Percentiles rank a stretch among this genome's conserved stretches.
These are phyloP conservation scores for Penicillium digitatum DNA, from an alignment of 2,329 filamentous ascomycete genomes.

Conservation along the genomic window DNA sequence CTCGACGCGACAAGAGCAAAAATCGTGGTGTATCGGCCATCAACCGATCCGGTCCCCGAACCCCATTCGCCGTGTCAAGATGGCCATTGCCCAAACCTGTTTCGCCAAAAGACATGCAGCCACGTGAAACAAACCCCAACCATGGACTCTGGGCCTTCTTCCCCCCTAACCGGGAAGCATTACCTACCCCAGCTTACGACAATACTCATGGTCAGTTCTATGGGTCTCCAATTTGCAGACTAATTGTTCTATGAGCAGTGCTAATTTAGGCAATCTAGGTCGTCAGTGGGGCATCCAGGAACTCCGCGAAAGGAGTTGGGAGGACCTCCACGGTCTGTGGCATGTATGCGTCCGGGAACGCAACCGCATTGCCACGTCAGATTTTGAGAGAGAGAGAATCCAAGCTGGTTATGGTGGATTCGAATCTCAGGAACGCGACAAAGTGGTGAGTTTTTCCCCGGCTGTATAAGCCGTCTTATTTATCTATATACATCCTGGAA, in stretches of 20 bases:
- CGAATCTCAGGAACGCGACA: conserved; percentile 62
- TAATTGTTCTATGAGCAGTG: background rate
- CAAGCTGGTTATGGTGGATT: conserved; percentile 69
- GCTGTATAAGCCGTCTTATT: background rate
- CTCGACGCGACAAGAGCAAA: conserved; percentile 69
- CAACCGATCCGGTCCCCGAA: conserved; percentile 69
- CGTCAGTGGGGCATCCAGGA: conserved; percentile 81
- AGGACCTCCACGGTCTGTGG: conserved; percentile 88
- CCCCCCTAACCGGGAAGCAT: conserved; percentile 61
- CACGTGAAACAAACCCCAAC: conserved; percentile 58
- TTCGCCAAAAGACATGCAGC: conserved; percentile 49
- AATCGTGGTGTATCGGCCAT: conserved; percentile 77
- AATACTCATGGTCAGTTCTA: conserved; percentile 58
- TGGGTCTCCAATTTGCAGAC: background rate
- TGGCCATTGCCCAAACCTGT: conserved; percentile 70
- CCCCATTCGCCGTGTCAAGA: conserved; percentile 69
- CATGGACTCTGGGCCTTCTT: conserved; percentile 96
- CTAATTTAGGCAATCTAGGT: conserved; percentile 44
- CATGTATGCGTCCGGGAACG: conserved; percentile 90
- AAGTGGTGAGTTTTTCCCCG: conserved; percentile 55
- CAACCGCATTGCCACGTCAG: conserved; percentile 80
- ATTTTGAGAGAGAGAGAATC: conserved; percentile 62
- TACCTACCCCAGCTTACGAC: conserved; percentile 69
- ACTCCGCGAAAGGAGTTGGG: conserved; percentile 84
- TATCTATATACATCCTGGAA: background rate